Base-by-base conservation (phyloP, 106 monocot species). In the Iris macrosiphon region DNA sequence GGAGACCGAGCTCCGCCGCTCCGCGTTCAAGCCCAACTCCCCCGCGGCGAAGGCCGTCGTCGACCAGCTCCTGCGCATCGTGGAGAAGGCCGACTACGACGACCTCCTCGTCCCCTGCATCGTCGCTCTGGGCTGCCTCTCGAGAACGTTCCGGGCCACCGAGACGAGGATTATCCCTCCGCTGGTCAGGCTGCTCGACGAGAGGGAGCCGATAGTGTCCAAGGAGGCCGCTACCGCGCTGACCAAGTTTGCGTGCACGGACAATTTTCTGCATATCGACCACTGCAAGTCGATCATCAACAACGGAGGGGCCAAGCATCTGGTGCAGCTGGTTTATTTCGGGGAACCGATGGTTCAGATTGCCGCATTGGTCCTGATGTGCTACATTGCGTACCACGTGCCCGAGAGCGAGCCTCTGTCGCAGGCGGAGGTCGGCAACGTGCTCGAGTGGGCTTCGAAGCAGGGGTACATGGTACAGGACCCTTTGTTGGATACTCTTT, bases 291-390 rank as follows among this genome's bases (percentile, higher is more conserved):
- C 87, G 7, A 87, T 93, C 55, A 71, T 93, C 34, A 56, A 40
- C 10, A 76, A 73, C 9, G 80, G 83, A 37, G 92, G 87, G 17
- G 71, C 74, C 9, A 83, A 77, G 52, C 79, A 74, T 53, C 68
- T 93, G 0, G 79, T 93, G 28, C 92, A 87, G 57, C 83, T 83
- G 4, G 80, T 83, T 19, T 87, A 93, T 61, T 78, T 93, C n/a
- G 83, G 57, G 0, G 92, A 87, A 30, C 82, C 76, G 60, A 59
- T 45, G 22, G 58, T 83, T 17, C 79, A 77, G 74, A 65, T 80
- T 13, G 62, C 66, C 6, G 72, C 92, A 3, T 21, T 87, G 27
- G 34, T 72, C 26, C 68, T 93, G 16, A 39, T 93, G 38, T 77
- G 77, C 71, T 77, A 77, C 62, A 64, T 93, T 44, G 83, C 79